Conservation (phyloP, 2,329 filamentous ascomycete species). For the Aspergillus novofumigatus region DNA sequence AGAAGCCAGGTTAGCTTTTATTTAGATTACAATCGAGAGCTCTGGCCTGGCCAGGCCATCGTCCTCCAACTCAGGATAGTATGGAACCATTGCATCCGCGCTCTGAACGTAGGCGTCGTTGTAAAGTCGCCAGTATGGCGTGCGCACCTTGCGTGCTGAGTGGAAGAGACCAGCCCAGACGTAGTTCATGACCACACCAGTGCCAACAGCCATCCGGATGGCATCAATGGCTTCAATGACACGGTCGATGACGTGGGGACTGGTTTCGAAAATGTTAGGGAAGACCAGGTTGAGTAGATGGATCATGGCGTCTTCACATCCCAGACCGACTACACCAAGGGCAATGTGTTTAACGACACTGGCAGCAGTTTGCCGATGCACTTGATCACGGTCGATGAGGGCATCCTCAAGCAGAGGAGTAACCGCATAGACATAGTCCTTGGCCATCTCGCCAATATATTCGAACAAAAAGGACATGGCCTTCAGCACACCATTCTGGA, state of each 20-base stretch:
- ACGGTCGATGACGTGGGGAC: constrained; percentile 95
- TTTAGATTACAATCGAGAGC: constrained; percentile 74
- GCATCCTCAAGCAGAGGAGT: constrained; percentile 94
- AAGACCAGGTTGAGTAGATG: constrained; percentile 94
- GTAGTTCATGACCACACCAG: constrained; percentile 93
- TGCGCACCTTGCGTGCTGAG: constrained; percentile 87
- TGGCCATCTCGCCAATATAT: constrained; percentile 99
- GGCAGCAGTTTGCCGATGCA: constrained; percentile 93
- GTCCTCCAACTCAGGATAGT: constrained; percentile 83
- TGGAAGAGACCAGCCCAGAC: constrained; percentile 98
- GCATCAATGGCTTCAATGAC: constrained; percentile 97
- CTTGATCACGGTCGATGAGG: constrained; percentile 94
- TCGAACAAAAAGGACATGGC: constrained; percentile 96
- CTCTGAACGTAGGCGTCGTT: constrained; percentile 95
- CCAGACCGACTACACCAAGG: constrained; percentile 92
- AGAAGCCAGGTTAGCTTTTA: constrained; percentile 35
- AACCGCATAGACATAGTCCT: constrained; percentile 98
- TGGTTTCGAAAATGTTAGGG: constrained; percentile 96
- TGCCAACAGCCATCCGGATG: constrained; percentile 87
- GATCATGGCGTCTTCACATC: constrained; percentile 97
- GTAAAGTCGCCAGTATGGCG: constrained; percentile 93
- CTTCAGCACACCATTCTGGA: constrained; percentile 97
- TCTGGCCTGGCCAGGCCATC: constrained; percentile 75
- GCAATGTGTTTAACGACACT: constrained; percentile 97
- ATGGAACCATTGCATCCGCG: constrained; percentile 92